Evolutionary conservation across 2,329 filamentous ascomycete genomes (phyloP), one percentile per base, ranked within the genome.

Genomic region (Pezicula neosporulosa): DNA sequence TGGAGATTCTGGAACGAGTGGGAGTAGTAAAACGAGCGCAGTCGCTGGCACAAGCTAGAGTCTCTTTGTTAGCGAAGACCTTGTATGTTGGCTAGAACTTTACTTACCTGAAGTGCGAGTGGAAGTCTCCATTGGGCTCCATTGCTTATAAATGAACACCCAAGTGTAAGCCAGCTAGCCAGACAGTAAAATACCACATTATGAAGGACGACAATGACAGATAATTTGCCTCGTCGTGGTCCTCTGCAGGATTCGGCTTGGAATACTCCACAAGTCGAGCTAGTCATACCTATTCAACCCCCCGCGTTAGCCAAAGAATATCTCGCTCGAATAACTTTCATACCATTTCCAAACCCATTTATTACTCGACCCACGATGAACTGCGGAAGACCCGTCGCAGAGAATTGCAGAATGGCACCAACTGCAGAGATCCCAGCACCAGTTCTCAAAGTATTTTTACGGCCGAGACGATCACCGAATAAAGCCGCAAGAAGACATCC

Each of bases 151-250:
- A 50, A 57, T 1, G 55, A 57, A 41, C 51, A 53, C 16, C 33
- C 54, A 15, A 58, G 48, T 16, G 53, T 54, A 35, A 58, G 53
- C 56, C 56, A 58, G 36, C 56, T 56, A 13, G 53, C 79, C 49
- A 83, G 72, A 77, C 80, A 83, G 65, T 82, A 82, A 2, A 76
- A 78, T 33, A 82, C 70, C 0, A 77, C 79, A 56, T 81, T 80
- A 28, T 81, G 52, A 3, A 77, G 75, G 15, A 78, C 78, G n/a
- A 57, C 56, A 16, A 57, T 59, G 16, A 59, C 55, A 7, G 55
- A 56, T 6, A 59, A 52, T 35, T 59, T 59, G 46, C 56, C 56
- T 38, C 56, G 43, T 46, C 53, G 46, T 35, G 53, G 53, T 19
- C 52, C 52, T 51, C 52, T 50, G 28, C 47, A 54, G 3, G 54